Evolutionary conservation across 768 basidiomycete genomes (phyloP).

Genomic region (Tylopilus sp.): DNA sequence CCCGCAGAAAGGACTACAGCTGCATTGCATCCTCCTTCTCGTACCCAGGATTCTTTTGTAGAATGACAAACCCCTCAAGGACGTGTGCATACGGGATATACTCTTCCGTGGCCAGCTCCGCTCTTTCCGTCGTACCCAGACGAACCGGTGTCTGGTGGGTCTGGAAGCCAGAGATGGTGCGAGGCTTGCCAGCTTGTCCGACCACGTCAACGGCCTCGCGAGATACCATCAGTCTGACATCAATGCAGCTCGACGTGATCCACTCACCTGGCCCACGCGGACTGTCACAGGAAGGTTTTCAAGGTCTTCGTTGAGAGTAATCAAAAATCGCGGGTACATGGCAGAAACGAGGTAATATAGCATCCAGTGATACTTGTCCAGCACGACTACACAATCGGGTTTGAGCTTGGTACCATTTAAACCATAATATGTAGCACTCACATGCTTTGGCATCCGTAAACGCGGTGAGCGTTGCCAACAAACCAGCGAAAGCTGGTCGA

Average conservation of each 20-base stretch:
- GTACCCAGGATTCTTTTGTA: conserved; percentile 90
- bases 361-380: conserved; percentile 99
- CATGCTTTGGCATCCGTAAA: conserved; percentile 94
- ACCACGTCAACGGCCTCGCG: conserved; percentile 90
- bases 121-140: conserved; percentile 89
- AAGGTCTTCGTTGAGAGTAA: conserved; percentile 92
- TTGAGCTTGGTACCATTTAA: background rate
- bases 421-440: conserved; percentile 42
- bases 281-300: conserved; percentile 86
- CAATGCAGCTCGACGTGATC: background rate
- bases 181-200: conserved; percentile 95
- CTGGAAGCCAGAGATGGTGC: conserved; percentile 97
- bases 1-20: conserved; percentile 37
- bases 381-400: conserved; percentile 51
- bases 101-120: conserved; percentile 96
- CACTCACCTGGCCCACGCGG: conserved; percentile 82
- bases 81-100: conserved; percentile 88
- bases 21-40: conserved; percentile 87
- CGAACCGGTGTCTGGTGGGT: conserved; percentile 97
- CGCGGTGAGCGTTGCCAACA: conserved; percentile 83
- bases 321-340: conserved; percentile 98
- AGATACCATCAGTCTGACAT: conserved; percentile 1
- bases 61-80: conserved; percentile 88
- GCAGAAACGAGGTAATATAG: conserved; percentile 92
- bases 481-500: conserved; percentile 82